A percentile compares a stretch with the other conserved stretches of the same genome.
Conservation (phyloP, 352 stramenopile genomes). For the Pythium aristosporum region DNA sequence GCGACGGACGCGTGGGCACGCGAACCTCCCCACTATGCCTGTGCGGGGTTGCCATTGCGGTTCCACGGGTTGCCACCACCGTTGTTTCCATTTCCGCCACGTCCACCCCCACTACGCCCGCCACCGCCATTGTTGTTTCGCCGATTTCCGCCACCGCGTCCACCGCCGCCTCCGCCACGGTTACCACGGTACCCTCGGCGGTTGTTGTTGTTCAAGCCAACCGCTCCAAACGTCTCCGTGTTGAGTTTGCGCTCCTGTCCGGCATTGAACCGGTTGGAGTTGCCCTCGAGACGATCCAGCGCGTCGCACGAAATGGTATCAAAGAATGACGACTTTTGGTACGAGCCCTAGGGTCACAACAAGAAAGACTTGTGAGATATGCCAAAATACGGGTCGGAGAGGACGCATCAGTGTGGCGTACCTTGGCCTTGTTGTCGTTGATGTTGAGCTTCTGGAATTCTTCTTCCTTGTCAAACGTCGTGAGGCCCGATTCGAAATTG, state of each 20-base stretch:
- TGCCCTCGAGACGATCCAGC: conserved; percentile 75
- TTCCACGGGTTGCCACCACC: conserved; percentile 38
- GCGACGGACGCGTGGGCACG: background rate
- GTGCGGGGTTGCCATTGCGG: conserved; percentile 10
- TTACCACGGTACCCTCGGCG: conserved; percentile 74
- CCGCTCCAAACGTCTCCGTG: conserved; percentile 86
- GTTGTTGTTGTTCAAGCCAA: conserved; percentile 78
- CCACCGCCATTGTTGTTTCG: conserved; percentile 35
- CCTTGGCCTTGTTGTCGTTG: conserved; percentile 39
- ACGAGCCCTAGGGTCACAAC: conserved; percentile 42
- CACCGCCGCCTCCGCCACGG: conserved; percentile 38
- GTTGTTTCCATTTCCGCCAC: conserved; percentile 23
- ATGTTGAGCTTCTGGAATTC: conserved; percentile 74
- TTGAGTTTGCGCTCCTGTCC: conserved; percentile 86
- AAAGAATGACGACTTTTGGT: conserved; percentile 90
- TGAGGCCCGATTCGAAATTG: conserved; percentile 65
- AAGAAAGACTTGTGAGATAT: background rate
- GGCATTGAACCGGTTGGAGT: conserved; percentile 61
- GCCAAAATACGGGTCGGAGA: background rate
- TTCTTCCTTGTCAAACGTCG: conserved; percentile 77
- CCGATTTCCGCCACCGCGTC: conserved; percentile 24
- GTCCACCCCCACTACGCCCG: conserved; percentile 16
- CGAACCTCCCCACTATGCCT: background rate
- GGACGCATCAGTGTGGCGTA: background rate
- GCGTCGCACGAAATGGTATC: conserved; percentile 90